phyloP scores from a whole-genome alignment of 805 yeast species.

The Soucietia sequanensis region DNA sequence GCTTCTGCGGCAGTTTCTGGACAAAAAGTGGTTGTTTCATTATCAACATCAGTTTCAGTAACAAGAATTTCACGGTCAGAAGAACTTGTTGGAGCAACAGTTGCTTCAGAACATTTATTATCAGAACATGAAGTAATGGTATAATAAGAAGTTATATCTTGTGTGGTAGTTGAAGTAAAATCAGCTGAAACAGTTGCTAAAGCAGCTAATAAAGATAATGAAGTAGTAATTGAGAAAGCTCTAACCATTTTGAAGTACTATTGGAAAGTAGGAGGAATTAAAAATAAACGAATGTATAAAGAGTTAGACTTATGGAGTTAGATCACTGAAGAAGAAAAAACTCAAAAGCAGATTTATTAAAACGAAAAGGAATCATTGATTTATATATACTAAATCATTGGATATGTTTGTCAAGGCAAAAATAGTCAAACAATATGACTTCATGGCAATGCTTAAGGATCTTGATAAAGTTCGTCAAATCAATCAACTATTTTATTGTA shows the following conservation, averaged over 20 bases:
- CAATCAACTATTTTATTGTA: too few relatives aligned
- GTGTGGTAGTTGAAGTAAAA: background rate
- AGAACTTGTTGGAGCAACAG: conserved; percentile 1
- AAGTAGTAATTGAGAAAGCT: background rate
- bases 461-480: too few relatives aligned
- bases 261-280: too few relatives aligned
- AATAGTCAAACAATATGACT: too few relatives aligned
- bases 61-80: conserved; percentile 7
- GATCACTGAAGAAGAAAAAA: too few relatives aligned
- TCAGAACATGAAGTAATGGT: conserved; percentile 5
- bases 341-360: too few relatives aligned
- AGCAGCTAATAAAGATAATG: background rate
- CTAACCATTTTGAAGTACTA: background rate
- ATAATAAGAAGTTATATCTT: conserved; percentile 1
- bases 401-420: too few relatives aligned
- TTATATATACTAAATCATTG: too few relatives aligned
- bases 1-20: conserved; percentile 10
- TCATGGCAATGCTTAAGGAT: too few relatives aligned
- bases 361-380: too few relatives aligned
- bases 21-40: conserved; percentile 19
- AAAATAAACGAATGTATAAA: conserved; percentile 1
- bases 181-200: background rate
- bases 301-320: too few relatives aligned
- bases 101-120: background rate
- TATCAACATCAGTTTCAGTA: conserved; percentile 21